phyloP scores from a whole-genome alignment of 148 eudicot species.

The Bassia scoparia region DNA sequence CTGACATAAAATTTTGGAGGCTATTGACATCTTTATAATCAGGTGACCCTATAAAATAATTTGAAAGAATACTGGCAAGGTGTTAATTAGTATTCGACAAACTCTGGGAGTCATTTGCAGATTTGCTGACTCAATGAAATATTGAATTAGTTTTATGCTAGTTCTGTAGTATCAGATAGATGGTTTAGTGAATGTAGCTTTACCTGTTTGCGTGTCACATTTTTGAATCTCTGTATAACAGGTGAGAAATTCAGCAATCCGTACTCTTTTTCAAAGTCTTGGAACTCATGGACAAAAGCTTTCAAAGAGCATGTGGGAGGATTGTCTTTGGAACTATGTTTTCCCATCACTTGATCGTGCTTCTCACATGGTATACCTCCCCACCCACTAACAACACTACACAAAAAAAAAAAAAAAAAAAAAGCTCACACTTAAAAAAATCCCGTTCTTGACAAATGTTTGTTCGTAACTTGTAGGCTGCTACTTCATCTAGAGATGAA shows the following conservation, averaged over 20 bases:
- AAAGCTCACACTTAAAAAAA: too few species aligned
- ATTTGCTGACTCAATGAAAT: too few species aligned
- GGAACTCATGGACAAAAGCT: conserved; percentile 99
- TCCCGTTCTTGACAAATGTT: neutral
- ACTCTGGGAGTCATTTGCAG: neutral
- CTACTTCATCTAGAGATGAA: conserved; percentile 95
- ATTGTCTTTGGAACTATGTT: conserved; percentile 93
- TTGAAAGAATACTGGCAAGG: neutral
- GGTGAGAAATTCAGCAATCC: conserved; percentile 93
- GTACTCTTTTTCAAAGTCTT: conserved; percentile 92
- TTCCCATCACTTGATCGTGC: conserved; percentile 88
- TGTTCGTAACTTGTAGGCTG: conserved; percentile 54
- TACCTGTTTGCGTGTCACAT: conserved; percentile 9
- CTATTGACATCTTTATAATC: neutral
- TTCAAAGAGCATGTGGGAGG: conserved; percentile 89
- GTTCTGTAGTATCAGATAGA: neutral
- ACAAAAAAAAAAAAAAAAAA: too few species aligned
- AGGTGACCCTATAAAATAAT: neutral
- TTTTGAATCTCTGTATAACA: conserved; percentile 28
- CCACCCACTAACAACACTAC: too few species aligned
- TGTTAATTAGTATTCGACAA: neutral
- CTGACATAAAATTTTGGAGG: neutral
- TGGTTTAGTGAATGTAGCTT: neutral
- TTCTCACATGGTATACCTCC: conserved; percentile 71
- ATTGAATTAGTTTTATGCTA: neutral